Conservation (phyloP, 2,329 filamentous ascomycete species). For the Lecanosticta acicola region DNA sequence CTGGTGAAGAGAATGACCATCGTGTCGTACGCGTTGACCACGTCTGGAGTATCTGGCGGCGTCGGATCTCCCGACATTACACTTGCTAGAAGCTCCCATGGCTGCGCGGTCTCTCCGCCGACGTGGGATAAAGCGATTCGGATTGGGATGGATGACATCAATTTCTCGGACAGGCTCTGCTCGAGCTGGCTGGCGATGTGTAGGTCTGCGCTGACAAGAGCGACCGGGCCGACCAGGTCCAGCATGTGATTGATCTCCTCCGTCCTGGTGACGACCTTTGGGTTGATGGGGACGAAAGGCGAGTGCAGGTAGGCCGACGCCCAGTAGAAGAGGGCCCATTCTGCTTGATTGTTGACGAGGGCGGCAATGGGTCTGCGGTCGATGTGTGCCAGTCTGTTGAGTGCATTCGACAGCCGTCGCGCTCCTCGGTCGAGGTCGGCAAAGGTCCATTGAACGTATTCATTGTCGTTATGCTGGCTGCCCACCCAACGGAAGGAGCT, state of each 20-base stretch:
- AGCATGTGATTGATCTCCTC: slow-evolving; percentile 32
- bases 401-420: slow-evolving; percentile 26
- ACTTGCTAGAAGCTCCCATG: slow-evolving; percentile 25
- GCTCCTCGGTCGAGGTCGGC: slow-evolving; percentile 30
- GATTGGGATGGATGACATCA: slow-evolving; percentile 22
- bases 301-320: slow-evolving; percentile 31
- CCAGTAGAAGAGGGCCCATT: slow-evolving; percentile 33
- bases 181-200: slow-evolving; percentile 27
- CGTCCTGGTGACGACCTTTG: slow-evolving; percentile 26
- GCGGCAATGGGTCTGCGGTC: slow-evolving; percentile 29
- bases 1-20: slow-evolving; percentile 47
- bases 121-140: slow-evolving; percentile 22
- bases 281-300: slow-evolving; percentile 31
- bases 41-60: slow-evolving; percentile 29
- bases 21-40: slow-evolving; percentile 25
- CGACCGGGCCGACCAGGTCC: slow-evolving; percentile 26
- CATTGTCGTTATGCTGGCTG: slow-evolving; percentile 23
- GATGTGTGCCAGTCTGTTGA: slow-evolving; percentile 29
- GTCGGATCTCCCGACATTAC: slow-evolving; percentile 30
- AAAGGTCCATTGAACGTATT: slow-evolving; percentile 30
- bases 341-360: slow-evolving; percentile 31
- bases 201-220: slow-evolving; percentile 25
- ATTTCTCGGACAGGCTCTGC: slow-evolving; percentile 23
- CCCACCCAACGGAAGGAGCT: slow-evolving; percentile 29
- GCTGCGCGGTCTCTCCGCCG: slow-evolving; percentile 15